A percentile compares a stretch with the other conserved stretches of the same genome.
Conservation (phyloP, 768 basidiomycete genomes). For the Pleurotus citrinopileatus region DNA sequence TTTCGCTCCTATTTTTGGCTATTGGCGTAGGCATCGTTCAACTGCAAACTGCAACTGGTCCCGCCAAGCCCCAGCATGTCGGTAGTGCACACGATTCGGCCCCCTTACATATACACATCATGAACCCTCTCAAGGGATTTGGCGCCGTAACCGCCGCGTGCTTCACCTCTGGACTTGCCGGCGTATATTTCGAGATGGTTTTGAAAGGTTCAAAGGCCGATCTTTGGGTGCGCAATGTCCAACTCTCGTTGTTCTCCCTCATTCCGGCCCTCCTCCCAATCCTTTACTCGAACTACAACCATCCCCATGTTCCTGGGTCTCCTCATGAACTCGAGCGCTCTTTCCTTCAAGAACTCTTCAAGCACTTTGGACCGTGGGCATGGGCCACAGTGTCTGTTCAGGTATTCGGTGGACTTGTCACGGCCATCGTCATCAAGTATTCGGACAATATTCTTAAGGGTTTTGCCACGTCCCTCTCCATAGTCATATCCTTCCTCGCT, state of each 20-base stretch:
- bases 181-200: constrained; percentile 94
- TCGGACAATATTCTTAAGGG: constrained; percentile 95
- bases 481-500: constrained; percentile 93
- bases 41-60: constrained; percentile 58
- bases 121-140: constrained; percentile 83
- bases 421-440: constrained; percentile 96
- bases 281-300: constrained; percentile 38
- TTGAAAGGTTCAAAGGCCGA: constrained; percentile 82
- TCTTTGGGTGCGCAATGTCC: constrained; percentile 89
- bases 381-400: constrained; percentile 91
- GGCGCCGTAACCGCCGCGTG: constrained; percentile 82
- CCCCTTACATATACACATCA: constrained; percentile 60
- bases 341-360: constrained; percentile 62
- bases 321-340: constrained; percentile 37
- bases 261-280: constrained; percentile 86
- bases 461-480: constrained; percentile 94
- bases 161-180: constrained; percentile 87
- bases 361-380: constrained; percentile 91
- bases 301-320: constrained; percentile 21
- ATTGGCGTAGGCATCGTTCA: constrained; percentile 94
- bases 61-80: constrained; percentile 32
- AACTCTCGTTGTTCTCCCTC: constrained; percentile 86
- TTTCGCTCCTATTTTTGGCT: constrained; percentile 83
- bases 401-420: constrained; percentile 90
- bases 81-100: constrained; percentile 70